phyloP scores from a whole-genome alignment of 2,329 filamentous ascomycete species.

The Talaromyces funiculosus region DNA sequence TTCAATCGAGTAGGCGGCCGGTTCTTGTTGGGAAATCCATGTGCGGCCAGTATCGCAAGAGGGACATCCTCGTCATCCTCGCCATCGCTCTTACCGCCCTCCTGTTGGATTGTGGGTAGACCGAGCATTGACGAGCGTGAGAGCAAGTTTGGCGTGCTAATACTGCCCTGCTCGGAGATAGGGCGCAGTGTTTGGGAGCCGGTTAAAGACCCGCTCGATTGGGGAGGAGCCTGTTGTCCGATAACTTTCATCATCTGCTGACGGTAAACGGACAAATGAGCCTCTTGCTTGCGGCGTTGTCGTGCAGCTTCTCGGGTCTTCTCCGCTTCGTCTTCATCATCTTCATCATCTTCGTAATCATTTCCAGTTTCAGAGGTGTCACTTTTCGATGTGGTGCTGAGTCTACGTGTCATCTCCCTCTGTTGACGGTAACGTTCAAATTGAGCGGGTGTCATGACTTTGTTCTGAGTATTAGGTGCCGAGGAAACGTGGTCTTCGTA shows the following conservation, averaged over 20 bases:
- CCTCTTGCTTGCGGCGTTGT: slow-evolving; percentile 81
- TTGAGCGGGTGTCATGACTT: slow-evolving; percentile 84
- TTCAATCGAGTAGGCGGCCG: slow-evolving; percentile 65
- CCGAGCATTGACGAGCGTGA: slow-evolving; percentile 33
- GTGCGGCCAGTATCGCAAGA: slow-evolving; percentile 76
- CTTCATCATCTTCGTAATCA: slow-evolving; percentile 61
- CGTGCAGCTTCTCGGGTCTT: slow-evolving; percentile 66
- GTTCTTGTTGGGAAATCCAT: slow-evolving; percentile 77
- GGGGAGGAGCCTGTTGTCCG: slow-evolving; percentile 57
- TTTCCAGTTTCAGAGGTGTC: slow-evolving; percentile 55
- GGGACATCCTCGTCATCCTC: slow-evolving; percentile 86
- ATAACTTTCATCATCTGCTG: slow-evolving; percentile 98
- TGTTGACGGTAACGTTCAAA: slow-evolving; percentile 73
- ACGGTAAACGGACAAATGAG: slow-evolving; percentile 80
- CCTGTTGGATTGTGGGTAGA: slow-evolving; percentile 31
- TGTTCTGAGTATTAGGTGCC: slow-evolving; percentile 48
- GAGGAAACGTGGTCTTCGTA: slow-evolving; percentile 37
- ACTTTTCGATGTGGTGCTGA: slow-evolving; percentile 43
- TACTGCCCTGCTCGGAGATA: slow-evolving; percentile 49
- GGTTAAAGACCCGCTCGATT: slow-evolving; percentile 26
- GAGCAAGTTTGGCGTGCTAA: slow-evolving; percentile 58
- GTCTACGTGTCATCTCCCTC: slow-evolving; percentile 62
- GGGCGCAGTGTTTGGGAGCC: slow-evolving; percentile 41
- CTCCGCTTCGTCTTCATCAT: slow-evolving; percentile 74
- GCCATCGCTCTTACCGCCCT: slow-evolving; percentile 43